These are phyloP conservation scores for Podosphaera xanthii DNA, from an alignment of 2,329 filamentous ascomycete genomes.

Conservation along the genomic window DNA sequence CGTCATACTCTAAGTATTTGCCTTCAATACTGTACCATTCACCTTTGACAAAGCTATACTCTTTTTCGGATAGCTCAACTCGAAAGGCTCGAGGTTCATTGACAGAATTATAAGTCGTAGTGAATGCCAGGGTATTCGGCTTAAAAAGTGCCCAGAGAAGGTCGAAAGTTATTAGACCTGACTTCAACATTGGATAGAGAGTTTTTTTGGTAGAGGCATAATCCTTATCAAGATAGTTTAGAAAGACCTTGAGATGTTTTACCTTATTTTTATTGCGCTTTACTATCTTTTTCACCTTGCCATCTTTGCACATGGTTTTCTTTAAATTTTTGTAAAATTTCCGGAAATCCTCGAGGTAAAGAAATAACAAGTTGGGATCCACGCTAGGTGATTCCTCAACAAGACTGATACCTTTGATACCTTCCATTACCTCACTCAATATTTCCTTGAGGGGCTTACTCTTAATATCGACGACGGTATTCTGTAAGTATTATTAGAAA, in stretches of 20 bases:
- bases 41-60: slow-evolving; percentile 44
- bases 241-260: slow-evolving; percentile 45
- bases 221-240: slow-evolving; percentile 61
- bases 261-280: slow-evolving; percentile 35
- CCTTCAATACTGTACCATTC: slow-evolving; percentile 59
- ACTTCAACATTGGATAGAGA: slow-evolving; percentile 57
- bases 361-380: slow-evolving; percentile 47
- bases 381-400: slow-evolving; percentile 59
- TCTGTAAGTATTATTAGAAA: slow-evolving; percentile 8
- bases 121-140: slow-evolving; percentile 59
- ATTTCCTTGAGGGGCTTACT: slow-evolving; percentile 55
- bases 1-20: slow-evolving; percentile 67
- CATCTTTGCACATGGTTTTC: slow-evolving; percentile 26
- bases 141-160: slow-evolving; percentile 78
- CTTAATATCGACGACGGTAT: slow-evolving; percentile 62
- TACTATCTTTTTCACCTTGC: slow-evolving; percentile 32
- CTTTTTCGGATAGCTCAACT: slow-evolving; percentile 52
- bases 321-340: slow-evolving; percentile 40
- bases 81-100: slow-evolving; percentile 69
- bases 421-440: slow-evolving; percentile 48
- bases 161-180: slow-evolving; percentile 71
- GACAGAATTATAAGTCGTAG: slow-evolving; percentile 50
- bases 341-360: slow-evolving; percentile 59
- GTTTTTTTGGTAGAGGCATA: slow-evolving; percentile 59
- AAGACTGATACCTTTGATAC: slow-evolving; percentile 54